phyloP scores from a whole-genome alignment of 2,329 filamentous ascomycete genomes.

The Pleomassaria siparia region DNA sequence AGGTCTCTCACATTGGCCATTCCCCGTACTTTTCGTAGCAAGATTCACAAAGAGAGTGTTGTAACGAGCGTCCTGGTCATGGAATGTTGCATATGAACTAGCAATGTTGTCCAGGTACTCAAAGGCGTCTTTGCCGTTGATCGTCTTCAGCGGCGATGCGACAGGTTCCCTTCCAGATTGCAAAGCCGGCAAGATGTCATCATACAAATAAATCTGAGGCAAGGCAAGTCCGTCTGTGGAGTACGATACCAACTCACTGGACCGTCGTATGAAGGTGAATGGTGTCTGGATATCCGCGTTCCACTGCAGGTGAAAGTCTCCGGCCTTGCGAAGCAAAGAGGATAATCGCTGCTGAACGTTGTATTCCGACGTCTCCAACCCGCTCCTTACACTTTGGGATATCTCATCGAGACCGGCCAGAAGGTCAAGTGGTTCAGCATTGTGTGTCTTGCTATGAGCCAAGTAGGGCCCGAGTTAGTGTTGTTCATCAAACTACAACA shows the following conservation, averaged over 20 bases:
- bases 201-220: constrained; percentile 28
- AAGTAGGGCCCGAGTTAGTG: too few species aligned
- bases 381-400: constrained; percentile 13
- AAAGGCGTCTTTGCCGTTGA: constrained; percentile 33
- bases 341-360: background rate
- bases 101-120: constrained; percentile 30
- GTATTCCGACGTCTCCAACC: too few species aligned
- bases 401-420: constrained; percentile 25
- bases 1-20: too few species aligned
- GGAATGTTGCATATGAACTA: too few species aligned
- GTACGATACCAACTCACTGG: constrained; percentile 30
- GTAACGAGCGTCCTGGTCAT: constrained; percentile 37
- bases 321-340: constrained; percentile 16
- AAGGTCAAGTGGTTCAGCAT: constrained; percentile 31
- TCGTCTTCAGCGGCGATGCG: constrained; percentile 29
- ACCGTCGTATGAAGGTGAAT: constrained; percentile 22
- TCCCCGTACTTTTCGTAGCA: background rate
- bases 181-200: background rate
- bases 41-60: constrained; percentile 31
- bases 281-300: constrained; percentile 20
- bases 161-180: constrained; percentile 3
- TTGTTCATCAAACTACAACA: too few species aligned
- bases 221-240: constrained; percentile 27
- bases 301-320: constrained; percentile 34
- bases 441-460: constrained; percentile 19